Evolutionary conservation across 2,329 filamentous ascomycete genomes (phyloP).

Genomic region (Didymella segeticola): DNA sequence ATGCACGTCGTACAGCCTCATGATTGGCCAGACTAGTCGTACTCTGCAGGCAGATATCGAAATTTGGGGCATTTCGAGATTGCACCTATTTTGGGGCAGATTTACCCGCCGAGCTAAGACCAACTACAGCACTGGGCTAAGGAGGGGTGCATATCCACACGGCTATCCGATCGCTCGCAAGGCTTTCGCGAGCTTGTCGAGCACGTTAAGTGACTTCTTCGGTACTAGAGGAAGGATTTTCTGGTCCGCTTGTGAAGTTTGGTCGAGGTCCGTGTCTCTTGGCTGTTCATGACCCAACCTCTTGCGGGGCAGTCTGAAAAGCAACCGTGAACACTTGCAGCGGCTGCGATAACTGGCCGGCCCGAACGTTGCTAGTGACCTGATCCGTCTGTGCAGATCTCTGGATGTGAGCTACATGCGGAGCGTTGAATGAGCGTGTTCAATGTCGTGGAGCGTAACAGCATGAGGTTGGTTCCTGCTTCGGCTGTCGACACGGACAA

Average conservation of each 20-base stretch:
- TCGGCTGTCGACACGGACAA: conserved; percentile 25
- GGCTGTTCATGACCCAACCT: conserved; percentile 35
- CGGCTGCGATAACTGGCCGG: conserved; percentile 50
- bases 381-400: conserved; percentile 44
- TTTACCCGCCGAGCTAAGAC: conserved; percentile 45
- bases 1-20: conserved; percentile 20
- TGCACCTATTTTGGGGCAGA: conserved; percentile 49
- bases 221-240: conserved; percentile 27
- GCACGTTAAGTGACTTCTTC: conserved; percentile 42
- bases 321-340: conserved; percentile 43
- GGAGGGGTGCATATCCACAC: conserved; percentile 30
- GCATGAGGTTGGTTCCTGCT: conserved; percentile 32
- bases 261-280: conserved; percentile 30
- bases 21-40: conserved; percentile 42
- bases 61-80: conserved; percentile 46
- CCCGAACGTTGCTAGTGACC: conserved; percentile 46
- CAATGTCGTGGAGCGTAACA: conserved; percentile 18
- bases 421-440: conserved; percentile 21
- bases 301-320: conserved; percentile 31
- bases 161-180: conserved; percentile 37
- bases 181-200: conserved; percentile 41
- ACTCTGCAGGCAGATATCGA: conserved; percentile 37
- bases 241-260: conserved; percentile 23
- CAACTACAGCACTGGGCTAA: conserved; percentile 27
- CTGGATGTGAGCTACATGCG: conserved; percentile 37